Evolutionary conservation across 2,329 filamentous ascomycete species (phyloP).

Genomic region (Cadophora gregata): DNA sequence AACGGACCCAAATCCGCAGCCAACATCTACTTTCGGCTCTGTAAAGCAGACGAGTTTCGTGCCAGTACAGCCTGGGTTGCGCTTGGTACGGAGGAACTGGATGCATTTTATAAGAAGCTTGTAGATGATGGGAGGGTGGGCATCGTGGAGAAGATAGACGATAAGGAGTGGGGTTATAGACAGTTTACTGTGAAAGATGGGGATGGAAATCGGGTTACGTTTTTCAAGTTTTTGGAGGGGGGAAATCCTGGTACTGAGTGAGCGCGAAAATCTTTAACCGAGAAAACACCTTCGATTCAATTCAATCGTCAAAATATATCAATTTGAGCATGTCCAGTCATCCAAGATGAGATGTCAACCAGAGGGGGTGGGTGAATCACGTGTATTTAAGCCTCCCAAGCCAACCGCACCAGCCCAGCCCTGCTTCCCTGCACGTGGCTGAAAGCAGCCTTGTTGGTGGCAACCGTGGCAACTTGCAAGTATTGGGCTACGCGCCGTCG

Average conservation of each 20-base stretch:
- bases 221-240: conserved; percentile 8
- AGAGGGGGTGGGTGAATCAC: conserved; percentile 5
- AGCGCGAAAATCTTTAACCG: background rate
- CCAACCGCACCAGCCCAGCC: background rate
- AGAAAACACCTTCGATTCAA: too few species aligned
- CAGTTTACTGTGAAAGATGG: conserved; percentile 3
- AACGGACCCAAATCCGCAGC: background rate
- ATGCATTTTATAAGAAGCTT: background rate
- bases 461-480: conserved; percentile 10
- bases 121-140: background rate
- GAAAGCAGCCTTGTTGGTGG: conserved; percentile 10
- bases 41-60: background rate
- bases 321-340: background rate
- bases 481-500: background rate
- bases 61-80: background rate
- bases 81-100: background rate
- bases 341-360: background rate
- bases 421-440: conserved; percentile 9
- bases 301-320: background rate
- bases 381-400: background rate
- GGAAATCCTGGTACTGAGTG: conserved; percentile 1
- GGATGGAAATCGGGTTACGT: background rate
- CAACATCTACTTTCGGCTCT: conserved; percentile 4
- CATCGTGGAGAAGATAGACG: background rate
- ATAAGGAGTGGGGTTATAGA: conserved; percentile 2